Evolutionary conservation across 169 alveolate species (phyloP).

Genomic region (Eimeria sp.): DNA sequence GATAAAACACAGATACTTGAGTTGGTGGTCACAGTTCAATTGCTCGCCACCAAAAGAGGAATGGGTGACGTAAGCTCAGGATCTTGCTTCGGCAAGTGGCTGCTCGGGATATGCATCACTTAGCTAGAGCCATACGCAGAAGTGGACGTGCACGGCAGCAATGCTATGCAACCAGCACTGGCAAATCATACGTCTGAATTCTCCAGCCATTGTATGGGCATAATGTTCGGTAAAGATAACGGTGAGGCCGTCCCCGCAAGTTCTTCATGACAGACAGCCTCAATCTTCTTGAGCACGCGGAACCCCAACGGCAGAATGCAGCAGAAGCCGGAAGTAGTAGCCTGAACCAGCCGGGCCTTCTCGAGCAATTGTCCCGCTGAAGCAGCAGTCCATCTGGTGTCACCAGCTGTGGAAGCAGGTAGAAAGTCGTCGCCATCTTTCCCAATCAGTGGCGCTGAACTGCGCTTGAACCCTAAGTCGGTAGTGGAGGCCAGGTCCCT

Average conservation of each 20-base stretch:
- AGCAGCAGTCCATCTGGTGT: conserved; percentile 23
- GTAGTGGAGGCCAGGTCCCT: background rate
- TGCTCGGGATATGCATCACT: background rate
- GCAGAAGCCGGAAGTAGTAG: conserved; percentile 18
- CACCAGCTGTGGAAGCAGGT: background rate
- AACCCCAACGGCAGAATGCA: conserved; percentile 62
- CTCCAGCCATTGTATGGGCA: conserved; percentile 55
- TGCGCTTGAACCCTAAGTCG: background rate
- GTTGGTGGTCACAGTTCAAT: background rate
- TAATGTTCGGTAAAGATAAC: conserved; percentile 31
- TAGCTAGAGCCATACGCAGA: background rate
- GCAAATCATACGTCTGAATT: conserved; percentile 16
- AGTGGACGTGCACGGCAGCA: background rate
- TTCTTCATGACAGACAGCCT: conserved; percentile 50
- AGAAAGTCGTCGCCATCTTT: background rate
- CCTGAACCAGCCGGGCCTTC: conserved; percentile 45
- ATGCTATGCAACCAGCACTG: background rate
- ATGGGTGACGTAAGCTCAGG: background rate
- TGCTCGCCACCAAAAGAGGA: background rate
- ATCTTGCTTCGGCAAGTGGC: background rate
- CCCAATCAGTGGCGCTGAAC: background rate
- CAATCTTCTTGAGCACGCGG: conserved; percentile 60
- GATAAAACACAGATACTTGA: background rate
- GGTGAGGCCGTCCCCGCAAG: conserved; percentile 52
- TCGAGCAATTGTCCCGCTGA: conserved; percentile 18